phyloP scores from a whole-genome alignment of 352 stramenopile species.

The Phytophthora sp. region DNA sequence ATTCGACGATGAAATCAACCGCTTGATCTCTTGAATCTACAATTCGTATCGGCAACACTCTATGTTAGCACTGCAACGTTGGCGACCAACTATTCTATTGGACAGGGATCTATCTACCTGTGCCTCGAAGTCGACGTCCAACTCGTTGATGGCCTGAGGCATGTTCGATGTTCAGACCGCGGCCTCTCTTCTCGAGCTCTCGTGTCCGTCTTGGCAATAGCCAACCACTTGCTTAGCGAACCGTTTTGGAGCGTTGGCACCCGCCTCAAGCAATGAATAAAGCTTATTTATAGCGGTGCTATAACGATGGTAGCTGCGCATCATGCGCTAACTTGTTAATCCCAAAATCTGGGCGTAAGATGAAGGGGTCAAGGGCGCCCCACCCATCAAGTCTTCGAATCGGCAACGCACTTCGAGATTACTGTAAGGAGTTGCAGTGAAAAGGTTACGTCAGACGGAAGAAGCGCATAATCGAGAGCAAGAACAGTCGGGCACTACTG shows the following conservation, averaged over 20 bases:
- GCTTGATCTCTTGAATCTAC: constrained; percentile 81
- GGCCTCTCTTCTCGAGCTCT: constrained; percentile 3
- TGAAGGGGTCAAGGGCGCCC: no score
- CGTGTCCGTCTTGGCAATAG: constrained; percentile 9
- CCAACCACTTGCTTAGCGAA: constrained; percentile 5
- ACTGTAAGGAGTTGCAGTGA: no score
- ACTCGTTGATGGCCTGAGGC: constrained; percentile 67
- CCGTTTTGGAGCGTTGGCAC: constrained; percentile 21
- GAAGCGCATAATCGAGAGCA: no score
- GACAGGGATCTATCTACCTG: constrained; percentile 53
- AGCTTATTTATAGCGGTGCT: constrained; percentile 21
- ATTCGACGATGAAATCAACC: constrained; percentile 74
- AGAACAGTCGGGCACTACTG: no score
- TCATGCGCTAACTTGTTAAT: no score
- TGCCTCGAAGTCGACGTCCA: constrained; percentile 72
- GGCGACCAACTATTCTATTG: no score
- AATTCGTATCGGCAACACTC: background rate
- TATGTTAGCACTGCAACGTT: constrained; percentile 10
- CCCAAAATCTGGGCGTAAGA: no score
- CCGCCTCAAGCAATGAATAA: background rate
- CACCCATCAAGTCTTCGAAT: no score
- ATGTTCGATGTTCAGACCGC: constrained; percentile 29
- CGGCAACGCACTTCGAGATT: no score
- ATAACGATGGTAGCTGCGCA: no score
- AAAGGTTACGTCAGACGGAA: no score